Conservation (phyloP, 139 green algal genomes). For the Marvania coccoides region DNA sequence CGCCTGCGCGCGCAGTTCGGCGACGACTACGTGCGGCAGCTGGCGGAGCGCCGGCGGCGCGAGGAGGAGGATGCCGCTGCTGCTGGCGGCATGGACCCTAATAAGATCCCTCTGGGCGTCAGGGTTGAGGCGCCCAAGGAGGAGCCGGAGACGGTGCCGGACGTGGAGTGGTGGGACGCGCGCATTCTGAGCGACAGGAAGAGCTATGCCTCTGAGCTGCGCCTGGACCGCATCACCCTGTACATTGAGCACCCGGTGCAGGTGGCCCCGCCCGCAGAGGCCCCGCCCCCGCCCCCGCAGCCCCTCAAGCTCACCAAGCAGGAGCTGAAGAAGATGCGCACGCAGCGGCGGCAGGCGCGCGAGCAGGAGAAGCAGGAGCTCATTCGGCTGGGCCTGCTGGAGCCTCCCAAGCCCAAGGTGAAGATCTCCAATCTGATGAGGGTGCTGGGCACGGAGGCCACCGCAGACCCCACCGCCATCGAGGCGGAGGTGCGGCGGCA, state of each 20-base stretch:
- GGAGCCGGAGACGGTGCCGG: conserved; percentile 37
- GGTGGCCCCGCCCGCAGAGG: conserved; percentile 82
- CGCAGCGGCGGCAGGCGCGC: conserved; percentile 74
- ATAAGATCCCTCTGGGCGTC: conserved; percentile 53
- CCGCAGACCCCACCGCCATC: conserved; percentile 85
- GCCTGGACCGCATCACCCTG: conserved; percentile 44
- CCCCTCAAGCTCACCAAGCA: conserved; percentile 77
- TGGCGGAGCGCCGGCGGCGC: conserved; percentile 14
- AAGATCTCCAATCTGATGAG: conserved; percentile 95
- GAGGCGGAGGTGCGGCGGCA: conserved; percentile 82
- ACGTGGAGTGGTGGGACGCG: conserved; percentile 82
- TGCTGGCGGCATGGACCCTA: conserved; percentile 28
- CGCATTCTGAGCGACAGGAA: conserved; percentile 46
- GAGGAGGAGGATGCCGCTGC: conserved; percentile 2
- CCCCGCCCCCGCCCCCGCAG: conserved; percentile 61
- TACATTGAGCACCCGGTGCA: conserved; percentile 83
- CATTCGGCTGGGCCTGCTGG: conserved; percentile 83
- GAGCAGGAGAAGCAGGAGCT: conserved; percentile 98
- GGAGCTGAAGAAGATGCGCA: conserved; percentile 94
- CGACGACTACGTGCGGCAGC: conserved; percentile 33
- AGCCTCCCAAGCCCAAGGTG: conserved; percentile 92
- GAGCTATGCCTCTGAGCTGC: conserved; percentile 30
- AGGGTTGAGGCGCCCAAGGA: background rate
- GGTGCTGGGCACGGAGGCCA: conserved; percentile 81
- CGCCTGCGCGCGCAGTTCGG: conserved; percentile 49